Evolutionary conservation across 208 protist genomes (phyloP).

Genomic region (Blastocrithidia nonstop): DNA sequence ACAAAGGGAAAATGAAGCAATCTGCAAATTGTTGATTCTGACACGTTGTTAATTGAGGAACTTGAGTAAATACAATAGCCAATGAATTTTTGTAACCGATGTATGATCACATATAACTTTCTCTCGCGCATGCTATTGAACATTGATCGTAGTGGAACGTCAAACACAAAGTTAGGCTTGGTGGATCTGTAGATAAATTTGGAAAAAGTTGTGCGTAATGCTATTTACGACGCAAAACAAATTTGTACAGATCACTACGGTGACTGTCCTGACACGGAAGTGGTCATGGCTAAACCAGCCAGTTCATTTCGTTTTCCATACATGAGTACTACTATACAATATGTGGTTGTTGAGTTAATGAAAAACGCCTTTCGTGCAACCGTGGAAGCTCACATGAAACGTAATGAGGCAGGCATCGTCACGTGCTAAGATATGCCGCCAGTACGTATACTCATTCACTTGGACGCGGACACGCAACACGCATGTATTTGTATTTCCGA

Average conservation of each 20-base stretch:
- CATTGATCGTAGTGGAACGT: constrained; percentile 9
- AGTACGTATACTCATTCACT: constrained; percentile 54
- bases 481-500: constrained; percentile 79
- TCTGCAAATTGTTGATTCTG: constrained; percentile 17
- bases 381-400: constrained; percentile 70
- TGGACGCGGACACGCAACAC: constrained; percentile 47
- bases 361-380: constrained; percentile 91
- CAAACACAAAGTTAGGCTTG: constrained; percentile 28
- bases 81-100: constrained; percentile 40
- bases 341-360: constrained; percentile 90
- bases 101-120: constrained; percentile 78
- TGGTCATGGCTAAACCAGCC: constrained; percentile 46
- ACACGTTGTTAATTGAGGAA: constrained; percentile 35
- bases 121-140: constrained; percentile 68
- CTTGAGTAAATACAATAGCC: constrained; percentile 48
- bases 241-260: constrained; percentile 84
- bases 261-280: constrained; percentile 77
- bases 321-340: constrained; percentile 88
- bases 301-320: constrained; percentile 73
- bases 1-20: constrained; percentile 11
- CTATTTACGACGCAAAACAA: constrained; percentile 75
- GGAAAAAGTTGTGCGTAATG: constrained; percentile 59
- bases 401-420: constrained; percentile 45
- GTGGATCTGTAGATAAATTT: constrained; percentile 79
- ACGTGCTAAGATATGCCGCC: constrained; percentile 70